A percentile compares a stretch with the other conserved stretches of the same genome.
Conservation (phyloP, 2,329 filamentous ascomycete genomes). For the Ophiobolus disseminans region DNA sequence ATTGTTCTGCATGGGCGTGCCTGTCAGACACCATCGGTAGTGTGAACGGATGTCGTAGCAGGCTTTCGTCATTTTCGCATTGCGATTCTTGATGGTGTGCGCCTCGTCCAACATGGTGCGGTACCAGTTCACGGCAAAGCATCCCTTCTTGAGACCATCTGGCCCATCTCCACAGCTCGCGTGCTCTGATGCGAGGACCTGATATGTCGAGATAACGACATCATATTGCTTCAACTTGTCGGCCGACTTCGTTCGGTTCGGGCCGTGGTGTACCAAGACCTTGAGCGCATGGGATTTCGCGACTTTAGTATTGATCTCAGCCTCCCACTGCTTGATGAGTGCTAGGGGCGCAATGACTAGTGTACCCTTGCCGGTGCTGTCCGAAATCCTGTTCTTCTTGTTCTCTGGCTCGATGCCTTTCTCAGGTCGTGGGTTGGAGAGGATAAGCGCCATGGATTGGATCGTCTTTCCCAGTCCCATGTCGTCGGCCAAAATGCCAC, state of each 20-base stretch:
- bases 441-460: constrained; percentile 86
- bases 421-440: constrained; percentile 76
- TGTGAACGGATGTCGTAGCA: constrained; percentile 84
- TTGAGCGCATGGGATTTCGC: constrained; percentile 71
- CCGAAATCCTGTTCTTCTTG: constrained; percentile 71
- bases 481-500: constrained; percentile 94
- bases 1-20: constrained; percentile 98
- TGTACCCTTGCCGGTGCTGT: constrained; percentile 76
- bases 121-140: constrained; percentile 94
- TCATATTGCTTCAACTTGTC: constrained; percentile 84
- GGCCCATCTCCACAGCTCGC: constrained; percentile 69
- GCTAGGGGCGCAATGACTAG: constrained; percentile 92
- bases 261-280: constrained; percentile 90
- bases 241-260: constrained; percentile 79
- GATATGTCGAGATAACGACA: constrained; percentile 96
- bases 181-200: constrained; percentile 92
- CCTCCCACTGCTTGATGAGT: constrained; percentile 96
- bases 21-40: constrained; percentile 95
- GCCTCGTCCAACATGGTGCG: constrained; percentile 95
- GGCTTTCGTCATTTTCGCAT: constrained; percentile 92
- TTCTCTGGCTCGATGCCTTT: constrained; percentile 56
- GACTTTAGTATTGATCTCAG: constrained; percentile 87
- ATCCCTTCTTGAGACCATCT: constrained; percentile 74
- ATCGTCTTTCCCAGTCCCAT: constrained; percentile 98
- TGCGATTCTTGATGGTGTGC: constrained; percentile 97